Base-by-base conservation (phyloP, 2,329 filamentous ascomycete genomes). In the Blumeria hordei region DNA sequence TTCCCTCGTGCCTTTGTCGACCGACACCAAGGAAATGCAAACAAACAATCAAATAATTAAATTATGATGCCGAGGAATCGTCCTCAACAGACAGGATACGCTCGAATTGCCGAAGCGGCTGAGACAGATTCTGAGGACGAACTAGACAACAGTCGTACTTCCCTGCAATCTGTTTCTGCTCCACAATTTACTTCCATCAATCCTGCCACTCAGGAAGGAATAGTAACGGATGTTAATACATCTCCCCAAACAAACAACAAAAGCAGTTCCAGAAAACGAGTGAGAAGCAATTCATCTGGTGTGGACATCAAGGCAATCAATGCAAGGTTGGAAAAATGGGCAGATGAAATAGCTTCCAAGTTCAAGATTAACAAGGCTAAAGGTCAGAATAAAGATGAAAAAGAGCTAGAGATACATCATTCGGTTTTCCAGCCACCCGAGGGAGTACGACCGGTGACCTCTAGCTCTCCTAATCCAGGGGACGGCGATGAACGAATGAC, bases 271-370 rank as follows among this genome's bases (percentile, higher is more conserved):
- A 62, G 75, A 67, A 61, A 64, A 62, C 69, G 74, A 59, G 69
- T 72, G 58, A 74, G 80, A 59, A 84, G 85, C 65, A 92, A 88
- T 63, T 75, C 70, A 62, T 87, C 87, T 18, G 90, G 88, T 3
- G 90, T 98, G 16, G 92, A 98, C 65, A 85, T 98, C 65, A 96
- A 96, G 67, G 92, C 92, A 57, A 96, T 98, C 69, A 98, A 98
- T 68, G 88, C 90, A 57, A 77, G 92, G 28, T 72, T 98, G 32
- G 92, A 98, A 69, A 77, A 85, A 66, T 98, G 92, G 92, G 92
- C 92, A 14, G 92, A 96, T 62, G 92, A 98, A 70, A 96, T 98
- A 64, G 88, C 92, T 34, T 85, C 87, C 61, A 92, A 93, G 63
- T 96, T 98, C 75, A 96, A 94, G 72, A 85, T 88, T 60, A 74